These are phyloP conservation scores for Cladosporium colombiae DNA, from an alignment of 2,329 filamentous ascomycete species.

Conservation along the genomic window DNA sequence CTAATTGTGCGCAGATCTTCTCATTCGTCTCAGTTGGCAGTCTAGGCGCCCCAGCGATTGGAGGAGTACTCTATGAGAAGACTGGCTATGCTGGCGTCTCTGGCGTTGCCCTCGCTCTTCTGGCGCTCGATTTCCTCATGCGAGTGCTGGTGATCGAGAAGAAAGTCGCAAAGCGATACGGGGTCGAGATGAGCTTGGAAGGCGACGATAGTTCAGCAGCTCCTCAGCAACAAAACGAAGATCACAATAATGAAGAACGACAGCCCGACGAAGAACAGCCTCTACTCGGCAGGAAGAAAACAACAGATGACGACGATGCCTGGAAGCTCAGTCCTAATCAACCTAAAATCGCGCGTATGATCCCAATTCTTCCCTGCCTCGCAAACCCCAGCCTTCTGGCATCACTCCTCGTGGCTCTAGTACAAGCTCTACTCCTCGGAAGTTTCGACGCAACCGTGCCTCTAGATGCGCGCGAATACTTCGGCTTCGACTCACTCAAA, in stretches of 20 bases:
- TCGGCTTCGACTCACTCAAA: conserved; percentile 47
- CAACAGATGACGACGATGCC: conserved; percentile 30
- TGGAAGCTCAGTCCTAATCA: conserved; percentile 50
- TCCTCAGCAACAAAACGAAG: conserved; percentile 1
- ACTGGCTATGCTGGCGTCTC: conserved; percentile 62
- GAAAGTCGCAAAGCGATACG: conserved; percentile 50
- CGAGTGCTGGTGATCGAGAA: conserved; percentile 64
- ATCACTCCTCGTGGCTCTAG: conserved; percentile 44
- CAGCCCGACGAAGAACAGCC: conserved; percentile 40
- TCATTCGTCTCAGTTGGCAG: conserved; percentile 60
- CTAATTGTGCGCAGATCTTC: conserved; percentile 48
- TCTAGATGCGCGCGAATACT: conserved; percentile 45
- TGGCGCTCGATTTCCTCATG: conserved; percentile 61
- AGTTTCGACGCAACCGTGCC: conserved; percentile 53
- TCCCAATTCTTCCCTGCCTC: conserved; percentile 53
- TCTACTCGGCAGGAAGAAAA: conserved; percentile 39
- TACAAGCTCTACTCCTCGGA: conserved; percentile 46
- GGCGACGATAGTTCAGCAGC: not conserved
- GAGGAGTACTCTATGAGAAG: conserved; percentile 61
- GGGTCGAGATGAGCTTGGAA: not conserved
- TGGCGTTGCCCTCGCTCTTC: conserved; percentile 54
- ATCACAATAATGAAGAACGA: not conserved
- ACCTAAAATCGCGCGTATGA: conserved; percentile 40
- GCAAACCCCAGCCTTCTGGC: conserved; percentile 44
- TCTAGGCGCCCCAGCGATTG: conserved; percentile 59